Conservation (phyloP, 805 yeast species). For the Monosporozyma aerobia region DNA sequence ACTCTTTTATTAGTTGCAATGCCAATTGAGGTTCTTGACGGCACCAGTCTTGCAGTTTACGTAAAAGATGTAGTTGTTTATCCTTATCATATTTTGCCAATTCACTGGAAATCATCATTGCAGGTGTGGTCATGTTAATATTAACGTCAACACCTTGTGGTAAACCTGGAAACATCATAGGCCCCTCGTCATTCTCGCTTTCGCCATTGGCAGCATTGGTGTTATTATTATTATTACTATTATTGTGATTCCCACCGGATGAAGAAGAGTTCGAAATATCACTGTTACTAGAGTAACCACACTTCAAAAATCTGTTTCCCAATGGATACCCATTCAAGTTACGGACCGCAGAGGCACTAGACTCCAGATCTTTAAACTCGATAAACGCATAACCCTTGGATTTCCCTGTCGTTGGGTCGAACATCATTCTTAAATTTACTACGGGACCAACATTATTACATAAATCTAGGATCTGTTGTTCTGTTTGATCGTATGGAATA, state of each 20-base stretch:
- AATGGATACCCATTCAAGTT: conserved; percentile 72
- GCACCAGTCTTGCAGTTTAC: conserved; percentile 43
- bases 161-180: conserved; percentile 35
- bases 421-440: conserved; percentile 58
- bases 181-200: conserved; percentile 6
- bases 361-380: conserved; percentile 71
- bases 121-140: conserved; percentile 31
- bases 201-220: background rate
- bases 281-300: conserved; percentile 60
- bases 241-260: background rate
- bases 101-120: conserved; percentile 31
- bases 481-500: conserved; percentile 88
- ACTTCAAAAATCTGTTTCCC: conserved; percentile 62
- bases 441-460: conserved; percentile 88
- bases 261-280: conserved; percentile 15
- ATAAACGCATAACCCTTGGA: conserved; percentile 88
- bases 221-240: background rate
- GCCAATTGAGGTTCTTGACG: conserved; percentile 48
- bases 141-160: conserved; percentile 45
- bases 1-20: conserved; percentile 48
- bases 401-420: conserved; percentile 82
- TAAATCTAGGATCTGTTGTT: conserved; percentile 81
- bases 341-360: conserved; percentile 85
- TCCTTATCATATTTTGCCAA: conserved; percentile 17
- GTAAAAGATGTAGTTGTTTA: conserved; percentile 22